Evolutionary conservation across 306 rosid species (phyloP).

Genomic region (Macrotyloma uniflorum): DNA sequence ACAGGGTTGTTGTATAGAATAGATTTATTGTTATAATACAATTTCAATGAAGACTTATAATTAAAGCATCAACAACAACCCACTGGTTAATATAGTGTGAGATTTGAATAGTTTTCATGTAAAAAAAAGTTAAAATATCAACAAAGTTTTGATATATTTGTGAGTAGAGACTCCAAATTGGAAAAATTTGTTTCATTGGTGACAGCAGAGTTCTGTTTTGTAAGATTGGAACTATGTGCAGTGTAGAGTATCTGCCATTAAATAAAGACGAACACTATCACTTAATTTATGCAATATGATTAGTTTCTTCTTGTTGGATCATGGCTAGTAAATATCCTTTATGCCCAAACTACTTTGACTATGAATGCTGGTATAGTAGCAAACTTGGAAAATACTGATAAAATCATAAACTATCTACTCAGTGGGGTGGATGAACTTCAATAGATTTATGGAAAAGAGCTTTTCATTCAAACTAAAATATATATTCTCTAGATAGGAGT

Average conservation of each 20-base stretch:
- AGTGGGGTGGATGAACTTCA: slow-evolving; percentile 2
- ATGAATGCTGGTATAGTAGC: not conserved
- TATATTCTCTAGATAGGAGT: not conserved
- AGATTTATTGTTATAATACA: too few relatives aligned
- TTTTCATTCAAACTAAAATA: not conserved
- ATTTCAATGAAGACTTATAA: not conserved
- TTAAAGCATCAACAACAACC: not conserved
- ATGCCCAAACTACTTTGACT: not conserved
- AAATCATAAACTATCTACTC: not conserved
- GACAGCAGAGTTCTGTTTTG: slow-evolving; percentile 9
- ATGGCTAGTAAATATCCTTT: not conserved
- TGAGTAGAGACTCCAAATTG: not conserved
- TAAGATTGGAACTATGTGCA: not conserved
- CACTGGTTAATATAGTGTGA: not conserved
- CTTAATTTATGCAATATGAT: not conserved
- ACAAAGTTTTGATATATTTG: not conserved
- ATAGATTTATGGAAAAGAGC: not conserved
- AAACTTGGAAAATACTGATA: slow-evolving; percentile 1
- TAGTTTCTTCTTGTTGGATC: not conserved
- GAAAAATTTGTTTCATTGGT: slow-evolving; percentile 8
- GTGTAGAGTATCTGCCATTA: not conserved
- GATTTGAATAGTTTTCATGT: not conserved
- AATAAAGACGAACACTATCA: not conserved
- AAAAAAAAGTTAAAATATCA: not conserved
- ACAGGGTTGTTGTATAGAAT: not conserved